Base-by-base conservation (phyloP, 2,329 filamentous ascomycete species). In the Zasmidium cellare region DNA sequence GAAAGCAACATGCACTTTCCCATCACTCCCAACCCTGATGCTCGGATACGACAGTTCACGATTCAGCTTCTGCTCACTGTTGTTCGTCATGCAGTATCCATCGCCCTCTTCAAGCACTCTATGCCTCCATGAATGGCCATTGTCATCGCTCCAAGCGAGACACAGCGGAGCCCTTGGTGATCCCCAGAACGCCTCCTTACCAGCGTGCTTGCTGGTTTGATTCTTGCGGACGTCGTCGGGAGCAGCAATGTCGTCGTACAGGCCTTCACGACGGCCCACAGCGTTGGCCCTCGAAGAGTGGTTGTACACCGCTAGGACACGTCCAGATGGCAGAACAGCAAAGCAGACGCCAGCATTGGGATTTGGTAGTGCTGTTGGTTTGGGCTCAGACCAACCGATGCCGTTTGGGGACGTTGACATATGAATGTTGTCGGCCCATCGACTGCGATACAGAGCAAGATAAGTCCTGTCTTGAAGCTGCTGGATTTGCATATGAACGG, bases 51-150 rank as follows among this genome's bases (percentile, higher is more conserved):
- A 61, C 12, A 63, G 41, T 50, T 63, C 60, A 12, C 60, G 60
- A 35, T 63, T 63, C 23, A 63, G 31, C 53, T 61, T 61, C 53
- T 58, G 52, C 51, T 63, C 55, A 50, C 60, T 63, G 46, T 63
- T 63, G 11, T 63, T 63, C 19, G 60, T 63, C 60, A 63, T 58
- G 45, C 60, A 63, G 24, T 58, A 63, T n/a, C 60, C 60, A 47
- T 60, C 58, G 3, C 60, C 60, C 12, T 60, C 55, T 35, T 63
- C 58, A 41, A 63, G 18, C 3, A 61, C 46, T 7, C 38, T 51
- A 31, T 46, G 46, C 5, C 52, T 38, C 58, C 58, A 63, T 9
- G 55, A 56, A 18, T 55, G 28, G 14, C 60, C 60, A 16, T 56
- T 23, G 31, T 63, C 60, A 22, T 58, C 60, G 47, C 60, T 63